Evolutionary conservation across 257 asterid species (phyloP).

Genomic region (Lantana camara): DNA sequence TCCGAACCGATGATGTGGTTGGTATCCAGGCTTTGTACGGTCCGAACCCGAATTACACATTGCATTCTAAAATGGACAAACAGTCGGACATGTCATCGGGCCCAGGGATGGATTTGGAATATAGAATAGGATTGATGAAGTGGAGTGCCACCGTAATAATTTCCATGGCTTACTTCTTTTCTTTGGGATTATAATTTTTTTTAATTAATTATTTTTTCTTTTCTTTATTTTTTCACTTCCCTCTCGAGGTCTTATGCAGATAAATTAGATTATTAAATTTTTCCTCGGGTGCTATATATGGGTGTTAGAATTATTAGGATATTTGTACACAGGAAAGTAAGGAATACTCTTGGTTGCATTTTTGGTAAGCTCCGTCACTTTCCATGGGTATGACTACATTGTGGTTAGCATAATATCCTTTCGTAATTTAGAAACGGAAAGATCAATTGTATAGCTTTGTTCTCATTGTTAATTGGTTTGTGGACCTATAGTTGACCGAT

Average conservation of each 20-base stretch:
- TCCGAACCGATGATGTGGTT: slow-evolving; percentile 77
- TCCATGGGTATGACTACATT: background rate
- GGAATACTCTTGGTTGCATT: slow-evolving; percentile 19
- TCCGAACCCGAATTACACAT: slow-evolving; percentile 69
- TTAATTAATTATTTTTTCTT: slow-evolving; percentile 39
- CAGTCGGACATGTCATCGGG: slow-evolving; percentile 61
- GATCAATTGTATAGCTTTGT: background rate
- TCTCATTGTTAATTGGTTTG: no score
- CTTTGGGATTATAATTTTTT: slow-evolving; percentile 38
- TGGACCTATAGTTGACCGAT: no score
- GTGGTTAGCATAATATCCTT: background rate
- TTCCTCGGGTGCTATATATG: background rate
- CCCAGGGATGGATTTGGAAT: no score
- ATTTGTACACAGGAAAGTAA: slow-evolving; percentile 1
- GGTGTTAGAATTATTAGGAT: slow-evolving; percentile 22
- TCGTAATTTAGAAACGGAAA: background rate
- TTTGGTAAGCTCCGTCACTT: background rate
- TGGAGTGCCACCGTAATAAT: slow-evolving; percentile 36
- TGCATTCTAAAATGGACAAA: slow-evolving; percentile 42
- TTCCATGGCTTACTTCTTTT: slow-evolving; percentile 23
- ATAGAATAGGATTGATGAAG: slow-evolving; percentile 32
- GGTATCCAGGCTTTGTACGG: slow-evolving; percentile 83
- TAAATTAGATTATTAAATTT: background rate
- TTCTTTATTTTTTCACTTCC: background rate
- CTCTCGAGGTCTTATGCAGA: background rate